phyloP scores from a whole-genome alignment of 202 grass and related monocot species.

The Zoysia matrella region DNA sequence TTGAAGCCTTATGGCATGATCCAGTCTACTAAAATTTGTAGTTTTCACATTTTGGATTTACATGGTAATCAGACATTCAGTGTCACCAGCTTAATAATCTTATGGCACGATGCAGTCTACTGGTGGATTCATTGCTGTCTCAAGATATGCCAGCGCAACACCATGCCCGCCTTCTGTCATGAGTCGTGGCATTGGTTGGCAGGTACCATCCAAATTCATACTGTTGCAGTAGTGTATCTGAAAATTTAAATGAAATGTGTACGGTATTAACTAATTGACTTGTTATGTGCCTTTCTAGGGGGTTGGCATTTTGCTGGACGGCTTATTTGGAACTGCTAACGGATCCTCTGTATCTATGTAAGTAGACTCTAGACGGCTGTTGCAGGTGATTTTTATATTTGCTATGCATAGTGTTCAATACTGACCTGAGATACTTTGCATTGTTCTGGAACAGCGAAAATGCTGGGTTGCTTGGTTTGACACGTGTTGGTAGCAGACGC shows the following conservation, averaged over 20 bases:
- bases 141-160: conserved; percentile 89
- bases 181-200: conserved; percentile 96
- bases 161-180: conserved; percentile 86
- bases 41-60: not conserved
- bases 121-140: conserved; percentile 84
- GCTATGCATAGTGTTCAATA: not conserved
- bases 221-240: conserved; percentile 1
- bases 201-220: conserved; percentile 54
- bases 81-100: conserved; percentile 36
- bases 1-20: not conserved
- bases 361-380: conserved; percentile 29
- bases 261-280: conserved; percentile 9
- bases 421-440: conserved; percentile 15
- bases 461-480: conserved; percentile 81
- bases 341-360: conserved; percentile 83
- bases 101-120: conserved; percentile 69
- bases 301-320: conserved; percentile 72
- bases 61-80: not conserved
- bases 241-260: not conserved
- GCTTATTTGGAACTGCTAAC: conserved; percentile 76
- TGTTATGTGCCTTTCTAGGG: conserved; percentile 50
- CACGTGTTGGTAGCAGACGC: conserved; percentile 78
- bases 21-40: not conserved
- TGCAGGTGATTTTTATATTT: conserved; percentile 2
- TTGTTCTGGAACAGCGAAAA: conserved; percentile 71